Evolutionary conservation across 2,329 filamentous ascomycete species (phyloP).

Genomic region (Elsinoe arachidis): DNA sequence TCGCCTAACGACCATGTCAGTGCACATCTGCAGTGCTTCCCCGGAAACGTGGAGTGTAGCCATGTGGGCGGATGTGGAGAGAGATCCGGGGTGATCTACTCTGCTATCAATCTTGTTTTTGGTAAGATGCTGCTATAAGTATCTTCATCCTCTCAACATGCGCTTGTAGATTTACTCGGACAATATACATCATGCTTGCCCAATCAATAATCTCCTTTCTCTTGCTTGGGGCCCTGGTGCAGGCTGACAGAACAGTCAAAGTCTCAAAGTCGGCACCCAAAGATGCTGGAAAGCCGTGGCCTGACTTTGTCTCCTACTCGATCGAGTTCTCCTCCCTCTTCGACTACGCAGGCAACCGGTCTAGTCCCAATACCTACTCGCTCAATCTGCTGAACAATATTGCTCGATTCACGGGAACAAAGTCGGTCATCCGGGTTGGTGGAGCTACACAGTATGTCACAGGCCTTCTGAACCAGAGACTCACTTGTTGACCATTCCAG

Average conservation of each 20-base stretch:
- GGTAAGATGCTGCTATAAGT: too few species aligned
- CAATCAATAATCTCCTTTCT: not conserved
- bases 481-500: slow-evolving; percentile 18
- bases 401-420: slow-evolving; percentile 44
- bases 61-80: not conserved
- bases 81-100: not conserved
- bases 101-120: not conserved
- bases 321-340: slow-evolving; percentile 47
- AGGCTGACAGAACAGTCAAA: not conserved
- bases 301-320: slow-evolving; percentile 44
- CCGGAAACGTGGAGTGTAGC: not conserved
- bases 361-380: slow-evolving; percentile 51
- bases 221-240: not conserved
- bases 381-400: slow-evolving; percentile 52
- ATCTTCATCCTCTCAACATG: too few species aligned
- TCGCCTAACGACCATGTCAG: too few species aligned
- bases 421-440: slow-evolving; percentile 54
- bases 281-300: slow-evolving; percentile 26
- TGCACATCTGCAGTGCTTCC: too few species aligned
- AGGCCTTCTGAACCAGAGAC: not conserved
- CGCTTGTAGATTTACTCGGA: too few species aligned
- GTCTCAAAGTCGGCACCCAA: slow-evolving; percentile 13
- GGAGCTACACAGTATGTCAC: slow-evolving; percentile 52
- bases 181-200: not conserved
- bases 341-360: slow-evolving; percentile 47